Conservation (phyloP, 257 asterid genomes). For the Solanum chmielewskii region DNA sequence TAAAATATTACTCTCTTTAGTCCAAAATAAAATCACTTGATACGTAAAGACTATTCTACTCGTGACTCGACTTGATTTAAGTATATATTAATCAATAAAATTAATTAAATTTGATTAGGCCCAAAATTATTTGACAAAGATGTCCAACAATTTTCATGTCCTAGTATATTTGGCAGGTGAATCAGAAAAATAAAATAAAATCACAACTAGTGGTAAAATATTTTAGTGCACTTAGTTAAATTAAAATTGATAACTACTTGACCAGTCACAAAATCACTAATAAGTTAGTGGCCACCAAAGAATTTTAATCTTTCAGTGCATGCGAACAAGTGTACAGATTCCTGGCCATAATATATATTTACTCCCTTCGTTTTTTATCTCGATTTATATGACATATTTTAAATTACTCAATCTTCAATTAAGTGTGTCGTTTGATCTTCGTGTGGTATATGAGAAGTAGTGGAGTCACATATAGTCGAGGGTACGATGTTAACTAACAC, state of each 20-base stretch:
- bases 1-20: no score
- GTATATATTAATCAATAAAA: background rate
- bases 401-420: background rate
- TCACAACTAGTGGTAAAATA: background rate
- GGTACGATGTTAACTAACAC: background rate
- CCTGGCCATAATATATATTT: background rate
- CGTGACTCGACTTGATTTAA: background rate
- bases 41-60: background rate
- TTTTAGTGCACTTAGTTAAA: background rate
- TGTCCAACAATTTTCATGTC: background rate
- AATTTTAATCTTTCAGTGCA: constrained; percentile 1
- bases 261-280: background rate
- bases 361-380: background rate
- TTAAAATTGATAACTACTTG: background rate
- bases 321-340: constrained; percentile 9
- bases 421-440: background rate
- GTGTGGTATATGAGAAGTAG: no score
- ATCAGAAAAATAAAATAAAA: background rate
- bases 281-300: background rate
- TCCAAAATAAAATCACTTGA: no score
- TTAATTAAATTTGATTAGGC: background rate
- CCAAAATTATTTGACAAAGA: background rate
- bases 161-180: background rate
- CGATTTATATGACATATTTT: background rate
- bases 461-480: background rate